Conservation (phyloP, 2,329 filamentous ascomycete species). For the Ophiostoma sp. region DNA sequence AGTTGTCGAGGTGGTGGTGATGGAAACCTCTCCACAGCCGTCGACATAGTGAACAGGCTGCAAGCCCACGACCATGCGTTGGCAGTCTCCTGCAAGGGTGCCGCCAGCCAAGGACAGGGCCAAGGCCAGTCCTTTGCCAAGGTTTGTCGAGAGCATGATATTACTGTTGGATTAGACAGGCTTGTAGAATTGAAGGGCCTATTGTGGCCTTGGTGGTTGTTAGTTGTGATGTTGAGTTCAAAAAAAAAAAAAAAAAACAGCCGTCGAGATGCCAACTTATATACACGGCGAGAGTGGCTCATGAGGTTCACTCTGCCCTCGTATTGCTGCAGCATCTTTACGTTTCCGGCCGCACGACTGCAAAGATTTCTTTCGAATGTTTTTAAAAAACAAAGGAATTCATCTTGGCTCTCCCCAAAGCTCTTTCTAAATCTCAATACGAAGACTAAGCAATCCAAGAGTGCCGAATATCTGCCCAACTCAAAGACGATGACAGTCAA, state of each 20-base stretch:
- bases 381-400: not conserved
- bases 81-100: not conserved
- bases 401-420: not conserved
- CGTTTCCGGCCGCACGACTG: not conserved
- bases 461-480: not conserved
- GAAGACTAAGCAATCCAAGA: not conserved
- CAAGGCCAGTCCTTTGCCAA: not conserved
- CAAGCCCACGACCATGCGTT: not conserved
- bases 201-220: not conserved
- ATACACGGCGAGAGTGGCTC: not conserved
- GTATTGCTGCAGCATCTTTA: not conserved
- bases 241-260: not conserved
- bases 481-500: not conserved
- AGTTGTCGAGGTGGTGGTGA: not conserved
- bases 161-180: not conserved
- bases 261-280: not conserved
- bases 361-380: not conserved
- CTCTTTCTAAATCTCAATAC: not conserved
- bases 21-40: not conserved
- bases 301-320: not conserved
- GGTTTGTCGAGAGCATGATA: not conserved
- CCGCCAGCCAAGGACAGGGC: not conserved
- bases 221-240: not conserved
- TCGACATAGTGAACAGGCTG: not conserved
- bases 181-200: not conserved